Evolutionary conservation across 768 basidiomycete species (phyloP), one percentile per base, ranked within the genome.

Genomic region (Neoboletus brunneissimus): DNA sequence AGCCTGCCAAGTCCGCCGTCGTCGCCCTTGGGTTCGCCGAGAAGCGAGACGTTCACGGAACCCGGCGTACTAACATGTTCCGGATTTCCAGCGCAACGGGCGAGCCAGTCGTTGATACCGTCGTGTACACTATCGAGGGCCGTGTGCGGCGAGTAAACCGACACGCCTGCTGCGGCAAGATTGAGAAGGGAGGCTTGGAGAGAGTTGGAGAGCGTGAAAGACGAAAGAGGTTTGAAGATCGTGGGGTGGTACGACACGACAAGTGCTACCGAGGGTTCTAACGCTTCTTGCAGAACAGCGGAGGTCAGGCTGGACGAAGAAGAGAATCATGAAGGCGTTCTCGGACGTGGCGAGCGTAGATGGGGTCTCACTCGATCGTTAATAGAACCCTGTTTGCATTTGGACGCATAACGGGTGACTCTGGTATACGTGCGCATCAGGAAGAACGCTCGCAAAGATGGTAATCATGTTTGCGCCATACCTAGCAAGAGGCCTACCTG

Each of bases 31-130:
- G 78, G 79, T 64, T 76, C 48, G 63, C 73, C 55, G 67, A 73
- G 54, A 81, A 68, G 64, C 32, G 76, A 53, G 72, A 64, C 59
- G 25, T 62, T 45, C 45, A 63, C 56, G 42, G 64, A 57, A 40
- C 42, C 55, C 56, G 57, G 74, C 5, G 72, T 74, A 41, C 64
- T 69, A 18, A 59, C 72, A 20, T 64, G 52, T 29, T 65, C 66
- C 7, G 63, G 59, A 47, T 72, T 74, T 58, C 82, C 72, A 34
- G 82, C 68, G 35, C 80, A 83, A 68, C 75, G 67, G 1, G 84
- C 89, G 16, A 94, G 81, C 90, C 91, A 97, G 72, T 95, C 93
- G 66, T 96, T 97, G 51, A 96, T 83, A 0, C 96, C 95, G 6
- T 83, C 89, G 63, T 82, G 79, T 1, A 90, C 85, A n/a, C 79